Conservation (phyloP, 2,329 filamentous ascomycete genomes). For the Hawksworthiomyces lignivorus region DNA sequence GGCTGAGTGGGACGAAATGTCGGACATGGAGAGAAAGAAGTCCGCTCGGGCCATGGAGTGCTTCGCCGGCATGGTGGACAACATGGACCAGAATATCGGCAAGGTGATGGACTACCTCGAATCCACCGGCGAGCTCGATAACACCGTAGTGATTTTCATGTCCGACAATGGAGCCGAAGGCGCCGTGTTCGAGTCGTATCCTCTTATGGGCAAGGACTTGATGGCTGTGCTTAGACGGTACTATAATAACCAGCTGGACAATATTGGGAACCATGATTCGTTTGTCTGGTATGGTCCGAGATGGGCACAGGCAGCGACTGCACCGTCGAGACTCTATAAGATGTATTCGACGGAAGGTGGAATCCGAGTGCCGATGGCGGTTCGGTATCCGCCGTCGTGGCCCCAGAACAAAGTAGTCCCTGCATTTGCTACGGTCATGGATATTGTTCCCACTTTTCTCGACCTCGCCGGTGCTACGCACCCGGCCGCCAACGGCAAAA, state of each 20-base stretch:
- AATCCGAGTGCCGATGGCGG: constrained; percentile 43
- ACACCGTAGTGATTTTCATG: constrained; percentile 32
- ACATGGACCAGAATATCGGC: constrained; percentile 53
- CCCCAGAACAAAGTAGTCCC: constrained; percentile 36
- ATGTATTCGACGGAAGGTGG: constrained; percentile 39
- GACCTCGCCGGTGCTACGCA: constrained; percentile 41
- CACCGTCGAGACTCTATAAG: constrained; percentile 22
- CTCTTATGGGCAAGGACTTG: constrained; percentile 16
- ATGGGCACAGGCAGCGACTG: constrained; percentile 35
- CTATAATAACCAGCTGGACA: constrained; percentile 49
- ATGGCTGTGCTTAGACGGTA: constrained; percentile 33
- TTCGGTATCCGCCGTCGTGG: constrained; percentile 19
- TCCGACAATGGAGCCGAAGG: constrained; percentile 14
- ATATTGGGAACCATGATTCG: constrained; percentile 43
- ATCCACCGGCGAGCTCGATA: constrained; percentile 49
- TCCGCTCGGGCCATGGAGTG: constrained; percentile 51
- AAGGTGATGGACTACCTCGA: constrained; percentile 50
- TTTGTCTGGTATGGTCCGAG: constrained; percentile 52
- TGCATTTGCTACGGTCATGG: constrained; percentile 46
- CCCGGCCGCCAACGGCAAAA: no score
- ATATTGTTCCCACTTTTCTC: constrained; percentile 40
- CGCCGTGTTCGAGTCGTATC: constrained; percentile 7
- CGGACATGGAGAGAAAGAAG: constrained; percentile 35
- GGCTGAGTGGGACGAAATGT: constrained; percentile 39
- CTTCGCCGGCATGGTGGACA: constrained; percentile 57